Evolutionary conservation across 768 basidiomycete species (phyloP), one percentile per base, ranked within the genome.

Genomic region (Boletellus ananiceps): DNA sequence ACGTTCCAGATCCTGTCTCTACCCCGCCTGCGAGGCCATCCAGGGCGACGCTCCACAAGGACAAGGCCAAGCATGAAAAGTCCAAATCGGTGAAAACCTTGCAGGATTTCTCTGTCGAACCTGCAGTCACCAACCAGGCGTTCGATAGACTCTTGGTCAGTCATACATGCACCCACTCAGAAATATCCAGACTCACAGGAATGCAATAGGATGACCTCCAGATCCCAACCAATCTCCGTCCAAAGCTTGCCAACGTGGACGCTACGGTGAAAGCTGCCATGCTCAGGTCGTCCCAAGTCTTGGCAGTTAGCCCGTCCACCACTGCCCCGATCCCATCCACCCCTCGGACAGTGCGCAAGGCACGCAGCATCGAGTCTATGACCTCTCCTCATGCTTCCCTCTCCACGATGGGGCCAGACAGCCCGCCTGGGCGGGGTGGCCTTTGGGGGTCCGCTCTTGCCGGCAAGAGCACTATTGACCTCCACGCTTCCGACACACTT

Each of bases 201-300:
- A 11, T 46, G 47, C 7, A 36, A 50, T 49, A 93, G 91, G 88
- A 94, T 65, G 89, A 92, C 50, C 81, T 94, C 44, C 91, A 94
- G 69, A 91, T 94, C 18, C 92, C 92, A 4, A 70, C 79, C 7
- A 81, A 80, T 3, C 71, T 93, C 19, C 79, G 92, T 8, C 84
- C 83, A 1, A 90, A 91, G 67, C 79, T 94, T 15, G 74, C 75
- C 41, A 82, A 81, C 14, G 89, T 95, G 80, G 89, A 94, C 49
- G 71, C 83, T 0, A 82, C 85, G 1, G 87, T 95, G 43, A 95
- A 95, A 64, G 90, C 88, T 5, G 88, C 88, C 12, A 93, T 95
- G 88, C 73, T 95, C 48, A 91, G 88, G 63, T 90, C 89, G 0
- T 91, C 90, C 1, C 82, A 85, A 27, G 77, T 79, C 23, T 71